Percentiles rank a stretch among this genome's conserved stretches.
phyloP scores from a whole-genome alignment of 2,329 filamentous ascomycete species.

The Claviceps citrina region DNA sequence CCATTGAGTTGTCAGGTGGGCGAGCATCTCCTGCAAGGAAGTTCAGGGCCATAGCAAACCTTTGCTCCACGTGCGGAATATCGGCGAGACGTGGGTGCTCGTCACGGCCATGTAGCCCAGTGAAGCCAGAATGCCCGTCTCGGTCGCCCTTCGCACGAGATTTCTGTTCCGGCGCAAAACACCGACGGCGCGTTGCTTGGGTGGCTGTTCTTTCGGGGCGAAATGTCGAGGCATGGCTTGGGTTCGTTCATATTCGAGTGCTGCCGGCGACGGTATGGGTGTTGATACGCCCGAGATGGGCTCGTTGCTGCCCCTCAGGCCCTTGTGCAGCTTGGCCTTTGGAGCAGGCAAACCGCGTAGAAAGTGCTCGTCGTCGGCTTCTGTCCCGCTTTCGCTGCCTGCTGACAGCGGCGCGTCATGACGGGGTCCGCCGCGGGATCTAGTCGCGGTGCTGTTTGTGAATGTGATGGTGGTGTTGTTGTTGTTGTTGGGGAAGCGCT shows the following conservation, averaged over 20 bases:
- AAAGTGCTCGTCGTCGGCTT: constrained; percentile 87
- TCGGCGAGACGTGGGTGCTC: constrained; percentile 30
- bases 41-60: constrained; percentile 20
- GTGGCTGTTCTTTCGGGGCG: constrained; percentile 6
- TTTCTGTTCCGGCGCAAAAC: constrained; percentile 31
- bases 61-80: constrained; percentile 31
- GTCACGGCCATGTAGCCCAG: constrained; percentile 33
- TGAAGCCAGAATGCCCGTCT: constrained; percentile 34
- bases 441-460: constrained; percentile 1
- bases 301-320: constrained; percentile 48
- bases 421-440: constrained; percentile 6
- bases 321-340: constrained; percentile 58
- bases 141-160: constrained; percentile 35
- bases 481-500: constrained; percentile 17
- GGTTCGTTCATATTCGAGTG: constrained; percentile 26
- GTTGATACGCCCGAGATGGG: constrained; percentile 38
- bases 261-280: constrained; percentile 34
- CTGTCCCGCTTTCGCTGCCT: constrained; percentile 79
- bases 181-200: constrained; percentile 12
- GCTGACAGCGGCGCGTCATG: constrained; percentile 21
- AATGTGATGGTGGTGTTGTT: constrained; percentile 2
- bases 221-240: constrained; percentile 11
- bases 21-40: neutral
- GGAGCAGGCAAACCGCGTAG: constrained; percentile 75
- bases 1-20: neutral